Percentiles rank a stretch among this genome's conserved stretches.
These are phyloP conservation scores for Apiotrichum porosum DNA, from an alignment of 1,284 basidiomycete species.

Conservation along the genomic window DNA sequence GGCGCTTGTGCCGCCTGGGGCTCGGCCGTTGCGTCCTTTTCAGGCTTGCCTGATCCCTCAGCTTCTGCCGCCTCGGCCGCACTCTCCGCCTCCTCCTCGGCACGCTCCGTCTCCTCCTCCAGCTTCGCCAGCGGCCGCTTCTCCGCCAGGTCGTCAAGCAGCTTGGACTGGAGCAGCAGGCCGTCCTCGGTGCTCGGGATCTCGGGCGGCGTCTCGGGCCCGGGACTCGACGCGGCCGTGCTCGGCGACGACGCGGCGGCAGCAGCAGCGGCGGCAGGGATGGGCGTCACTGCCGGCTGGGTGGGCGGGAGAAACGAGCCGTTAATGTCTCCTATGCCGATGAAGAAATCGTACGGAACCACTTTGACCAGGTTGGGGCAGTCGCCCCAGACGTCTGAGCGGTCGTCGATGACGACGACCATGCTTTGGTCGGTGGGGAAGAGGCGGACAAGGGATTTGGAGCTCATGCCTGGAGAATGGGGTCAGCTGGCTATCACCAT, in stretches of 20 bases:
- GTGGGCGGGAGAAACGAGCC: conserved; percentile 65
- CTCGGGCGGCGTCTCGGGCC: conserved; percentile 15
- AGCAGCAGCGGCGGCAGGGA: neutral
- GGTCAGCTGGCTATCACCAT: neutral
- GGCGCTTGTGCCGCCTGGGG: neutral
- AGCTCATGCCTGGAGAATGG: too few species aligned
- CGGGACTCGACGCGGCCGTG: conserved; percentile 7
- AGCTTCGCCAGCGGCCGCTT: conserved; percentile 81
- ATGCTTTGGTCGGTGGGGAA: conserved; percentile 97
- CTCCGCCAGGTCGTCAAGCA: conserved; percentile 76
- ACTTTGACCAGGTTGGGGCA: conserved; percentile 94
- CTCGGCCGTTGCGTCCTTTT: conserved; percentile 1
- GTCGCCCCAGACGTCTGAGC: conserved; percentile 84
- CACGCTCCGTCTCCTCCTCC: conserved; percentile 60
- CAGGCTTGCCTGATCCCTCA: neutral
- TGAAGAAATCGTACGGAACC: conserved; percentile 94
- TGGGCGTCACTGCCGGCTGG: conserved; percentile 10
- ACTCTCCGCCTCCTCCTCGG: conserved; percentile 9
- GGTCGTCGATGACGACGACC: conserved; percentile 98
- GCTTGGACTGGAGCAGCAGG: conserved; percentile 53
- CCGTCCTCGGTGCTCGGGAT: conserved; percentile 26
- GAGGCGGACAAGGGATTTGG: conserved; percentile 83
- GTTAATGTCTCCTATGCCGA: conserved; percentile 99
- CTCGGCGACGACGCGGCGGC: neutral
- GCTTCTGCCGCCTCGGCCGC: neutral